A percentile compares a stretch with the other conserved stretches of the same genome.
phyloP scores from a whole-genome alignment of 345 rosid species.

The Salix arbutifolia region DNA sequence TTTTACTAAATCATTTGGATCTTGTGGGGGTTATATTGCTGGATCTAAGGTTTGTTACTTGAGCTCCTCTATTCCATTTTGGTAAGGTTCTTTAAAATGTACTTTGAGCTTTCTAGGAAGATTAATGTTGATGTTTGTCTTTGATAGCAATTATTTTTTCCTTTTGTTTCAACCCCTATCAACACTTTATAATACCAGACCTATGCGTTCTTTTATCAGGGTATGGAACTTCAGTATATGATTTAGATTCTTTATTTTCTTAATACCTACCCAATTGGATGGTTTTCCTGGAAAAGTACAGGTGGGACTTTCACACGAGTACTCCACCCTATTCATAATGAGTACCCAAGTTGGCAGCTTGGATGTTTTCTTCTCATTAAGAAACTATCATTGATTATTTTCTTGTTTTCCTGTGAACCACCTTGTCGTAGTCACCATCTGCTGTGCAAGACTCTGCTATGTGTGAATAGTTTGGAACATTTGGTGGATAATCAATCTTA shows the following conservation, averaged over 20 bases:
- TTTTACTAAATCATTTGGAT: constrained; percentile 95
- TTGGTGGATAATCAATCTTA: not conserved
- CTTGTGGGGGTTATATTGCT: constrained; percentile 96
- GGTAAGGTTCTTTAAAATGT: not conserved
- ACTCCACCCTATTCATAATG: not conserved
- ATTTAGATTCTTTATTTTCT: not conserved
- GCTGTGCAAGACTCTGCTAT: not conserved
- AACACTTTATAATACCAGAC: not conserved
- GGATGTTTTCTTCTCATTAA: not conserved
- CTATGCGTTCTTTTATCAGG: not conserved
- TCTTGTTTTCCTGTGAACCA: not conserved
- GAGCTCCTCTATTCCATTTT: not conserved
- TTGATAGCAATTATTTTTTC: not conserved
- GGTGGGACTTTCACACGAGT: not conserved
- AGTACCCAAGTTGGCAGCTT: not conserved
- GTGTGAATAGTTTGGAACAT: not conserved
- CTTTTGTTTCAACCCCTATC: not conserved
- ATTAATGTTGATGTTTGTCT: not conserved
- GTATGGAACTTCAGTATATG: not conserved
- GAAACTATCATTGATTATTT: not conserved
- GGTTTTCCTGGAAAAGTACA: not conserved
- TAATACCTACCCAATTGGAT: not conserved
- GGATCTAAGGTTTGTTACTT: constrained; percentile 70
- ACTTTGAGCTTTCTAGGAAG: not conserved
- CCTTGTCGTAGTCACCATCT: not conserved